phyloP scores from a whole-genome alignment of 2,329 filamentous ascomycete genomes.

The Mariannaea sp. region DNA sequence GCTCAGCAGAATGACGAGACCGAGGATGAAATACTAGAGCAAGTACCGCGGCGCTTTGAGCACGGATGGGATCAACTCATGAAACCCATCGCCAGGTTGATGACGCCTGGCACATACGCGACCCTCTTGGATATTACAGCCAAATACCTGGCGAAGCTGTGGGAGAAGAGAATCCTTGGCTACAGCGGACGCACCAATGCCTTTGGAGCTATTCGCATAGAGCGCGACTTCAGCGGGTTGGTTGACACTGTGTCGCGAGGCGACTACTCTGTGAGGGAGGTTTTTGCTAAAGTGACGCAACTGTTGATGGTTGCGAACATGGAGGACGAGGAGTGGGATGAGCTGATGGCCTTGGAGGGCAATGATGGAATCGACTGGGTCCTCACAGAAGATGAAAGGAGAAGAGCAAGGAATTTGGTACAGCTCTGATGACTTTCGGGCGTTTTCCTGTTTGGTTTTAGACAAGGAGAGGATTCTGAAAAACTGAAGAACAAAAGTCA shows the following conservation, averaged over 20 bases:
- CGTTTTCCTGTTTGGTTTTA: constrained; percentile 16
- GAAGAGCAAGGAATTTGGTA: constrained; percentile 72
- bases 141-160: constrained; percentile 72
- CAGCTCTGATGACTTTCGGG: constrained; percentile 31
- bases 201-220: constrained; percentile 80
- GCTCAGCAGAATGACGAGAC: constrained; percentile 59
- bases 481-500: constrained; percentile 22
- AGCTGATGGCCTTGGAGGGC: constrained; percentile 58
- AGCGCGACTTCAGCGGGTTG: constrained; percentile 81
- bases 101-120: constrained; percentile 78
- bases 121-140: constrained; percentile 76
- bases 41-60: constrained; percentile 80
- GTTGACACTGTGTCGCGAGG: constrained; percentile 69
- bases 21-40: constrained; percentile 62
- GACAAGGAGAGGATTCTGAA: constrained; percentile 11
- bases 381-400: constrained; percentile 73
- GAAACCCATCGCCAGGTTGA: constrained; percentile 79
- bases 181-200: constrained; percentile 80
- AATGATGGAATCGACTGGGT: constrained; percentile 74
- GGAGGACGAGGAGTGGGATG: constrained; percentile 96
- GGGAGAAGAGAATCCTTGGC: constrained; percentile 87
- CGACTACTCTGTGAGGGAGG: constrained; percentile 77
- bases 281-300: constrained; percentile 77
- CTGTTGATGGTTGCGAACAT: constrained; percentile 88
- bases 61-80: constrained; percentile 85